phyloP scores from a whole-genome alignment of 352 stramenopile species.

The Hyphochytrium catenoides region DNA sequence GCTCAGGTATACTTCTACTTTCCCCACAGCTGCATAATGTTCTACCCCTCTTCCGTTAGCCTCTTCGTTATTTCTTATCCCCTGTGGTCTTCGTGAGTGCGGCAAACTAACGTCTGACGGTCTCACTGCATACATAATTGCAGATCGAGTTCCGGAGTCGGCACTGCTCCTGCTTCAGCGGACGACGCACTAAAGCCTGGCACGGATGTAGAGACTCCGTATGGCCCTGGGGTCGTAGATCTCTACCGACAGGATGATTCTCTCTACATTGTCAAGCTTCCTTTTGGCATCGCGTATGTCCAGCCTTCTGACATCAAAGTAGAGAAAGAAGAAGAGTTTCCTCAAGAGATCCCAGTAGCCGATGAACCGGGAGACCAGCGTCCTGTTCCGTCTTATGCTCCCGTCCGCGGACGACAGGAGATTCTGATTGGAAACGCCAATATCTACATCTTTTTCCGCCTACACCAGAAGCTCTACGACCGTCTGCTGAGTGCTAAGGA shows the following conservation, averaged over 20 bases:
- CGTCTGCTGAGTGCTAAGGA: constrained; percentile 47
- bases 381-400: not conserved
- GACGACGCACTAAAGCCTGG: constrained; percentile 10
- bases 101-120: not conserved
- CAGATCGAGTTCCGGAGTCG: constrained; percentile 1
- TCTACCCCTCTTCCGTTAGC: not conserved
- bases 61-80: not conserved
- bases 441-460: constrained; percentile 54
- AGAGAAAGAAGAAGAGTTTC: constrained; percentile 40
- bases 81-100: not conserved
- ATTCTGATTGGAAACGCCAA: constrained; percentile 9
- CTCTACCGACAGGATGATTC: constrained; percentile 27
- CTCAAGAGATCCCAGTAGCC: constrained; percentile 24
- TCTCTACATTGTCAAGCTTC: constrained; percentile 44
- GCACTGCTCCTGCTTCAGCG: not conserved
- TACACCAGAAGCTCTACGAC: constrained; percentile 65
- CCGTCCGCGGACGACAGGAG: constrained; percentile 18
- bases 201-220: constrained; percentile 35
- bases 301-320: constrained; percentile 43
- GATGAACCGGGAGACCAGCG: constrained; percentile 15
- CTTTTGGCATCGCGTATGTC: constrained; percentile 34
- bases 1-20: constrained; percentile 15
- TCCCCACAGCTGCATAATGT: not conserved
- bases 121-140: constrained; percentile 1
- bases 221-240: constrained; percentile 34